Evolutionary conservation across 192 early-diverging fungal genomes (phyloP).

Genomic region (Coemansia sp.): DNA sequence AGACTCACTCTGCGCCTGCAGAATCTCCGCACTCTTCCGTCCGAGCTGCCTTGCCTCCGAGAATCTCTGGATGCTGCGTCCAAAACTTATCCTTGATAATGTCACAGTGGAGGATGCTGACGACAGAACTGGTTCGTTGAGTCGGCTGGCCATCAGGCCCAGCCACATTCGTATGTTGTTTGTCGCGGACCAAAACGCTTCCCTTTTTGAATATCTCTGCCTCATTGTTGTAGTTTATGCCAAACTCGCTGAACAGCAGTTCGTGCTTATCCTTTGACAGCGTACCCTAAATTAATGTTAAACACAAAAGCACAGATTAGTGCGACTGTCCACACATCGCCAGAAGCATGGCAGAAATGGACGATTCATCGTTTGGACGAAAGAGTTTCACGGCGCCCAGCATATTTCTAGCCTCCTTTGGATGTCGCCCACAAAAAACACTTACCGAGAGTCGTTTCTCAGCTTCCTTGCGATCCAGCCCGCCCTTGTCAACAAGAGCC

Average conservation of each 20-base stretch:
- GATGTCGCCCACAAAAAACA: background rate
- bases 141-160: constrained; percentile 21
- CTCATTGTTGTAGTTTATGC: constrained; percentile 87
- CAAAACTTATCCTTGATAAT: constrained; percentile 78
- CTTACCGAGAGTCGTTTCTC: constrained; percentile 71
- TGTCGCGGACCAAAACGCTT: constrained; percentile 69
- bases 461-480: constrained; percentile 67
- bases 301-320: background rate
- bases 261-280: constrained; percentile 90
- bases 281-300: constrained; percentile 62
- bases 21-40: constrained; percentile 5
- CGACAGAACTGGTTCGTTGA: constrained; percentile 59
- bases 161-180: constrained; percentile 22
- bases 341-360: background rate
- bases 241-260: constrained; percentile 78
- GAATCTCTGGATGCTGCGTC: constrained; percentile 57
- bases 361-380: too few relatives aligned
- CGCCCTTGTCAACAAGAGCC: constrained; percentile 76
- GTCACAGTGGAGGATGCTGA: constrained; percentile 62
- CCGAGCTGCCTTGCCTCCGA: constrained; percentile 17
- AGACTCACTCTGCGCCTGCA: constrained; percentile 9
- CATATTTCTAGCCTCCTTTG: too few relatives aligned
- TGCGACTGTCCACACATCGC: background rate
- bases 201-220: constrained; percentile 88
- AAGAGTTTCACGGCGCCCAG: too few relatives aligned